Evolutionary conservation across 192 early-diverging fungal species (phyloP).

Genomic region (Coemansia sp.): DNA sequence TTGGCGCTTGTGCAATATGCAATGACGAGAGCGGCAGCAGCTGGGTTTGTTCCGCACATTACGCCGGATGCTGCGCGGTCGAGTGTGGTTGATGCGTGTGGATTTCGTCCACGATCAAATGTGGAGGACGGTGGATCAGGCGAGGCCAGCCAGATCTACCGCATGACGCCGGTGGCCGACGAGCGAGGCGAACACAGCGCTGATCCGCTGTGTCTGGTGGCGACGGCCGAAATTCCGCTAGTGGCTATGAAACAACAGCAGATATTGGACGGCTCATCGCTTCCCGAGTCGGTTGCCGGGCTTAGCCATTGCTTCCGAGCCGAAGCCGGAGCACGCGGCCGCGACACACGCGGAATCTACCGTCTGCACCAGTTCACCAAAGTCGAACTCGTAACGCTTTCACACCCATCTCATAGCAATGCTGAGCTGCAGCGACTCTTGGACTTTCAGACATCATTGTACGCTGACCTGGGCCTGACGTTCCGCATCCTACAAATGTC

Average conservation of each 20-base stretch:
- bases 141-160: conserved; percentile 86
- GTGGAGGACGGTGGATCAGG: conserved; percentile 14
- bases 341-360: conserved; percentile 84
- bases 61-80: conserved; percentile 81
- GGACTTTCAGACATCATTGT: conserved; percentile 69
- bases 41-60: conserved; percentile 75
- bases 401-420: conserved; percentile 63
- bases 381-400: conserved; percentile 83
- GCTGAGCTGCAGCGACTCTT: conserved; percentile 68
- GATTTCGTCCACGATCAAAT: conserved; percentile 74
- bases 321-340: conserved; percentile 81
- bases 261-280: conserved; percentile 54
- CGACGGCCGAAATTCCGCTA: conserved; percentile 90
- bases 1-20: conserved; percentile 85
- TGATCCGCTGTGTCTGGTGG: conserved; percentile 70
- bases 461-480: conserved; percentile 75
- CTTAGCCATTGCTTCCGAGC: conserved; percentile 87
- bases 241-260: conserved; percentile 78
- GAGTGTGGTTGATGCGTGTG: conserved; percentile 79
- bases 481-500: conserved; percentile 86
- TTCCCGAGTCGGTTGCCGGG: conserved; percentile 75
- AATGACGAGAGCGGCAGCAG: conserved; percentile 64
- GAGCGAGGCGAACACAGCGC: conserved; percentile 10
- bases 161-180: conserved; percentile 54
- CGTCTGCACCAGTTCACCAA: conserved; percentile 94